Base-by-base conservation (phyloP, 257 asterid species). In the Ehretia macrophylla region DNA sequence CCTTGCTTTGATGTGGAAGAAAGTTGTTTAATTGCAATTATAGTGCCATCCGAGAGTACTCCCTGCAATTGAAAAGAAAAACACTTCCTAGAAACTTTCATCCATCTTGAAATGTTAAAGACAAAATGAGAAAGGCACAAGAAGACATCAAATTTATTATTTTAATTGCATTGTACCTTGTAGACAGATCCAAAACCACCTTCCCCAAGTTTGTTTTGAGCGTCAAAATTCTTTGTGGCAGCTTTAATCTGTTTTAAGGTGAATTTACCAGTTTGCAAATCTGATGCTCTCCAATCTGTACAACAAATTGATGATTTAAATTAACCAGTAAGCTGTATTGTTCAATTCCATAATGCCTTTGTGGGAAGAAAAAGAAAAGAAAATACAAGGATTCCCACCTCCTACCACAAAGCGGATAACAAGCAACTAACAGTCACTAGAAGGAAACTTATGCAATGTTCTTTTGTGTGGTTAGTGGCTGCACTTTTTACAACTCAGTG, bases 141-240 rank as follows among this genome's bases (percentile, higher is more conserved):
- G 55, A 49, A 47, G 52, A 39, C 20, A 4, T 39, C 32, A 58
- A 17, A 18, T 39, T 20, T 45, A 66, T 21, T 14, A 21, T n/a
- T 27, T 45, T 40, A 19, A 42, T 42, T 14, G 47, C 4, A 52
- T 16, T 20, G n/a, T 75, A 79, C 94, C 84, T 78, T 82, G 71
- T 74, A 85, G 54, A 82, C 94, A 17, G 75, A 62, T 38, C 94
- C 94, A 64, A 85, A 85, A 58, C 94, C 90, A 55, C 94, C 90
- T 74, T 85, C 87, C 17, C 94, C 87, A 39, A 85, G 75, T 66
- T 78, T 80, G 71, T 85, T 83, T 19, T 62, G 76, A 45, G 81
- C 23, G 57, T 68, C 60, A 23, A 85, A 82, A 70, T 80, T 66
- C 46, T 71, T 62, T 8, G 90, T 82, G 64, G 95, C 90, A 19